Conservation (phyloP, 257 asterid genomes). For the Paraleonurus japonicus region DNA sequence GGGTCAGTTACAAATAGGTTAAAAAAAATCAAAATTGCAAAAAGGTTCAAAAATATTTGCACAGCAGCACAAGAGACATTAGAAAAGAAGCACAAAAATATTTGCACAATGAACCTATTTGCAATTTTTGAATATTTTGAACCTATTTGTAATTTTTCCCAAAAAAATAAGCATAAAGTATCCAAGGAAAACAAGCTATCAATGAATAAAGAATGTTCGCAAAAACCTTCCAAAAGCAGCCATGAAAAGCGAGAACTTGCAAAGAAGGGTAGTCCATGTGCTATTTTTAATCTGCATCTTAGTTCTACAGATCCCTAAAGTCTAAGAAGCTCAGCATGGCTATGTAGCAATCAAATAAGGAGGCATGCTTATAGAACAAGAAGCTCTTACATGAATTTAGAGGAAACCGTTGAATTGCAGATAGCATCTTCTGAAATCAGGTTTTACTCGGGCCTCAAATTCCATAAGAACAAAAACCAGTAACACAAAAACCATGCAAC, state of each 20-base stretch:
- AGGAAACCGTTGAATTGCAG: constrained; percentile 34
- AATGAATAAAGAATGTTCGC: not conserved
- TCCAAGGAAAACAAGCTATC: not conserved
- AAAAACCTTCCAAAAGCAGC: not conserved
- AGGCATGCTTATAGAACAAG: constrained; percentile 27
- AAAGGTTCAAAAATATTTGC: no score
- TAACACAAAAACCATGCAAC: constrained; percentile 36
- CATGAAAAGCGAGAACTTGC: constrained; percentile 3
- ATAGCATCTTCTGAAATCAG: constrained; percentile 40
- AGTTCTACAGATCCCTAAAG: constrained; percentile 9
- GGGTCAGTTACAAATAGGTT: no score
- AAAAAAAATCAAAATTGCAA: no score
- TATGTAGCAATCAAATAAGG: constrained; percentile 1
- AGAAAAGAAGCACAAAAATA: no score
- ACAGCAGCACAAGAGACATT: no score
- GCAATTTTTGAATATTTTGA: no score
- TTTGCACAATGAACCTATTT: no score
- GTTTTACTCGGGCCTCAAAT: constrained; percentile 36
- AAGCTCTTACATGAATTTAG: constrained; percentile 44
- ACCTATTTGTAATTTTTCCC: no score
- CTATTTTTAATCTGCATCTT: not conserved
- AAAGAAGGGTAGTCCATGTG: not conserved
- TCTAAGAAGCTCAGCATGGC: not conserved
- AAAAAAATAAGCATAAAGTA: not conserved
- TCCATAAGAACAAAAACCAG: constrained; percentile 36